Evolutionary conservation across 148 eudicot species (phyloP).

Genomic region (Nyssa sinensis): DNA sequence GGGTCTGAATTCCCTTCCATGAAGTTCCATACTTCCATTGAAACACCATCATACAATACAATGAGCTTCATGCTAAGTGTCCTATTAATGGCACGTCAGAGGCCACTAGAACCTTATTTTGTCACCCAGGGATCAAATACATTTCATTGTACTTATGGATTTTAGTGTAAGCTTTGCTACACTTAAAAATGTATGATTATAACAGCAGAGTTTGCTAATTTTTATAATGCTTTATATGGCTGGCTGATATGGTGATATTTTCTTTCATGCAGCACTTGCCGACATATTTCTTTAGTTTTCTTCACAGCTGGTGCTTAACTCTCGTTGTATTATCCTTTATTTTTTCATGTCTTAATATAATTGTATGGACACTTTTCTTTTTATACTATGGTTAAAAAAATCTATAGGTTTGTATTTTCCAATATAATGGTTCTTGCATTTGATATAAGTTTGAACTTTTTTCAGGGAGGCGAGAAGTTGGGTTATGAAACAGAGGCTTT

Average conservation of each 20-base stretch:
- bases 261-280: neutral
- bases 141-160: no score
- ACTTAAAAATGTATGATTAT: no score
- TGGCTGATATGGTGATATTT: neutral
- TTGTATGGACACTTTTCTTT: neutral
- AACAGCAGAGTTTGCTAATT: neutral
- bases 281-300: neutral
- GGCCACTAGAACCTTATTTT: no score
- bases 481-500: constrained; percentile 96
- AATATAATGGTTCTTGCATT: neutral
- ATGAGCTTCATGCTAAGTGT: no score
- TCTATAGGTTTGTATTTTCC: neutral
- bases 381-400: neutral
- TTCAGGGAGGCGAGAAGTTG: constrained; percentile 68
- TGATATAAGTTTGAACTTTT: constrained; percentile 6
- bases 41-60: no score
- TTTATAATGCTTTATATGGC: neutral
- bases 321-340: neutral
- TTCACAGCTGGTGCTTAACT: neutral
- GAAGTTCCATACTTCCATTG: no score
- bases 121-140: no score
- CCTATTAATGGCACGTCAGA: no score
- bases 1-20: no score
- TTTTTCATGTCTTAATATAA: neutral
- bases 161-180: no score